Base-by-base conservation (phyloP, 1,284 basidiomycete species). In the Rhodotorula sp. region DNA sequence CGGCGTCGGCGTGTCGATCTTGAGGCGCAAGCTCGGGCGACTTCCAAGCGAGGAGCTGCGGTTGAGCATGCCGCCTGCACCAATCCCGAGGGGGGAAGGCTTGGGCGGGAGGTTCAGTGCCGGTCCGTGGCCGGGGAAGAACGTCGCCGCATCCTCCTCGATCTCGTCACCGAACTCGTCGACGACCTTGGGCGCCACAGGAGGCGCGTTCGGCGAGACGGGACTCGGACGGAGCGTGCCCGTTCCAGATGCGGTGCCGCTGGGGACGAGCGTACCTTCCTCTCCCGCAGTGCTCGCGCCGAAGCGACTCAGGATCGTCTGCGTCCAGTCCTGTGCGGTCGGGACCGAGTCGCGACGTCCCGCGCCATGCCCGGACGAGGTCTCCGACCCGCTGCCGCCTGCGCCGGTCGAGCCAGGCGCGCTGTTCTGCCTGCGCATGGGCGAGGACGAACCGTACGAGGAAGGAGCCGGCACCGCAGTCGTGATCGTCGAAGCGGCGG, bases 111-210 rank as follows among this genome's bases (percentile, higher is more conserved):
- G 34, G 34, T 34, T 34, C 44, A 25, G 9, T 25, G 9, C 23
- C 5, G 74, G 74, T 2, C 72, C 72, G 53, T 72, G 71, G 2
- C 72, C 69, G 12, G 72, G 62, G 56, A 75, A 68, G 63, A 71
- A 75, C 7, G 74, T 75, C 42, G 64, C 55, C 23, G 54, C n/a
- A 45, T 70, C 67, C 12, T 75, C 74, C 21, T 73, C 74, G 13
- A 64, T 25, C 34, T 72, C 70, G 66, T 76, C 75, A 27, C 70
- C 75, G 21, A 68, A 72, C 53, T 76, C 73, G 68, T 76, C 72
- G 34, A 67, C 59, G 19, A 70, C 34, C 48, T 61, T 72, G 21
- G 68, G 67, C 42, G 52, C 59, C 14, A 44, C 13, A 9, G 58
- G 16, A 3, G 57, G 12, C 1, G 49, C 12, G 9, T 27, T 14